Evolutionary conservation across 2,329 filamentous ascomycete species (phyloP), one percentile per base, ranked within the genome.

Genomic region (Exophiala sideris): DNA sequence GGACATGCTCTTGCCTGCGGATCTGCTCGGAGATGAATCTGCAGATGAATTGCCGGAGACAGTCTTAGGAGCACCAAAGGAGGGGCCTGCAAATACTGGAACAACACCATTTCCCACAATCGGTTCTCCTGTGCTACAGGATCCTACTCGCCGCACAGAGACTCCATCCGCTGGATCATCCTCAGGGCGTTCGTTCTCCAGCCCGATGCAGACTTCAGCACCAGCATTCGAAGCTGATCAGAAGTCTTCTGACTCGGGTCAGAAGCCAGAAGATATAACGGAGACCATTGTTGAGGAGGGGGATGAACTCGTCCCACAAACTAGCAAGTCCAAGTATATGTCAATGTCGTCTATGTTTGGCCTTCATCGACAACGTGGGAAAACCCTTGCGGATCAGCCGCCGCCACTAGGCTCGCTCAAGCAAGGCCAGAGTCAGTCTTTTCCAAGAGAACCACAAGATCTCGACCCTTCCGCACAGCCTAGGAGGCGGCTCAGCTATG

Each of bases 401-500:
- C 80, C 80, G 39, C 67, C 77, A 36, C 64, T 84, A 29, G 82
- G 82, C 12, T 78, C 78, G n/a, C 66, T 84, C 57, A 83, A 83
- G 59, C 70, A 79, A 45, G 75, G 77, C 1, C 81, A 85, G 58
- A 85, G 81, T 56, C 82, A 84, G 58, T 85, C 82, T n/a, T 79
- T 85, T 64, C 83, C 83, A 11, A 74, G 81, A 34, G 76, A 78
- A 57, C 45, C 74, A 32, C 78, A 83, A 39, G 77, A 77, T 7
- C 66, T 76, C 38, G 79, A 82, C 60, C 71, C 76, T 3, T 76
- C 74, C 8, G 70, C 71, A 20, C 74, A 76, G 51, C 74, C 76
- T 50, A 56, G 62, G 39, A 76, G 83, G 20, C 78, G 82, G 57
- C 68, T 76, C 18, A 84, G 81, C 59, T 78, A 83, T 63, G 81